These are phyloP conservation scores for Fusarium chuoi DNA, from an alignment of 2,329 filamentous ascomycete species.

Conservation along the genomic window DNA sequence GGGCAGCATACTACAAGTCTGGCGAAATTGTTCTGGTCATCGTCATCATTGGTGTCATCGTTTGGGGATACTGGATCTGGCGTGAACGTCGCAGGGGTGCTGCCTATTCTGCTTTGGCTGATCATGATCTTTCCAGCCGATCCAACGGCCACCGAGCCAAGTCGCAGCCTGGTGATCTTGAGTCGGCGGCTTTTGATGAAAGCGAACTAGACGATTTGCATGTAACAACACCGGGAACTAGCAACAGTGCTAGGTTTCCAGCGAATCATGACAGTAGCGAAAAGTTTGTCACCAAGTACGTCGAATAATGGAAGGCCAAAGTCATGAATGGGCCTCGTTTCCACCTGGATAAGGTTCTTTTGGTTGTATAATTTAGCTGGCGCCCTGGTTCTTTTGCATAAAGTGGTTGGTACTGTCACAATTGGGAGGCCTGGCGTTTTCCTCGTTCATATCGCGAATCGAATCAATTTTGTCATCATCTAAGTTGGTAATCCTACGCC, in stretches of 20 bases:
- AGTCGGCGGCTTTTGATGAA: conserved; percentile 74
- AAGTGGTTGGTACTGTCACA: conserved; percentile 17
- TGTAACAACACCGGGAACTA: conserved; percentile 57
- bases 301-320: conserved; percentile 7
- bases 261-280: conserved; percentile 61
- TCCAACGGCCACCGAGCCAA: conserved; percentile 62
- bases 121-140: conserved; percentile 49
- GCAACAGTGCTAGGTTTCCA: conserved; percentile 62
- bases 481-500: conserved; percentile 39
- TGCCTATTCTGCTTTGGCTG: conserved; percentile 64
- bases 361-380: conserved; percentile 19
- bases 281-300: conserved; percentile 48
- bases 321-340: neutral
- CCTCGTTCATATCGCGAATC: conserved; percentile 18
- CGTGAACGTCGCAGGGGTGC: conserved; percentile 65
- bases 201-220: conserved; percentile 72
- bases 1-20: conserved; percentile 88
- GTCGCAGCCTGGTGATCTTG: conserved; percentile 62
- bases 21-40: conserved; percentile 87
- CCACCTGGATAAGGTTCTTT: neutral
- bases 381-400: conserved; percentile 34
- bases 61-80: conserved; percentile 81
- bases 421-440: conserved; percentile 35
- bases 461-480: conserved; percentile 37
- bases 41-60: conserved; percentile 75